These are phyloP conservation scores for Centella asiatica DNA, from an alignment of 129 eudicot genomes.

Conservation along the genomic window DNA sequence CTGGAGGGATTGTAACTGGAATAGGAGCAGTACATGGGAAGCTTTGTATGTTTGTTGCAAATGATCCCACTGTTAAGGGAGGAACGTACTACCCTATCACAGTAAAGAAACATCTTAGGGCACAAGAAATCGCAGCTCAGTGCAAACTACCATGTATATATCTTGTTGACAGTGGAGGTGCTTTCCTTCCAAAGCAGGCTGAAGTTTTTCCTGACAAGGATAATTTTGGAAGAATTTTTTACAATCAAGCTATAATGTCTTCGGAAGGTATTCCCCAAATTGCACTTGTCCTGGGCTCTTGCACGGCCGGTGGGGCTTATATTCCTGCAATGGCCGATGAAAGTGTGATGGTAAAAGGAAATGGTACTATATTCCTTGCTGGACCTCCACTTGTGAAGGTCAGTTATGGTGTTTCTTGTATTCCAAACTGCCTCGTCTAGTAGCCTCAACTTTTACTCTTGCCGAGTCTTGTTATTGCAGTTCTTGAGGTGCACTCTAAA, in stretches of 20 bases:
- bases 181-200: constrained; percentile 95
- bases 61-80: constrained; percentile 95
- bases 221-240: constrained; percentile 86
- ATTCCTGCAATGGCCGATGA: constrained; percentile 99
- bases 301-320: constrained; percentile 99
- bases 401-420: constrained; percentile 15
- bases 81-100: constrained; percentile 90
- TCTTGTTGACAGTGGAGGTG: constrained; percentile 98
- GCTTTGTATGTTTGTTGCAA: constrained; percentile 91
- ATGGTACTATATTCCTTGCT: constrained; percentile 94
- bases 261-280: constrained; percentile 93
- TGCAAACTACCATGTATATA: constrained; percentile 86
- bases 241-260: constrained; percentile 90
- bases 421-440: background rate
- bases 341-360: constrained; percentile 99
- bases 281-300: constrained; percentile 90
- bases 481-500: background rate
- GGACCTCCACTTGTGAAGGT: constrained; percentile 99
- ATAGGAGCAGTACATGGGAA: constrained; percentile 91
- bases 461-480: background rate
- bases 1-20: constrained; percentile 85
- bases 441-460: background rate
- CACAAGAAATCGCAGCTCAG: constrained; percentile 92
- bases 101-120: constrained; percentile 87
- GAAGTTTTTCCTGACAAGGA: constrained; percentile 96